A percentile compares a stretch with the other conserved stretches of the same genome.
These are phyloP conservation scores for Metschnikowia orientalis DNA, from an alignment of 805 yeast genomes.

Conservation along the genomic window DNA sequence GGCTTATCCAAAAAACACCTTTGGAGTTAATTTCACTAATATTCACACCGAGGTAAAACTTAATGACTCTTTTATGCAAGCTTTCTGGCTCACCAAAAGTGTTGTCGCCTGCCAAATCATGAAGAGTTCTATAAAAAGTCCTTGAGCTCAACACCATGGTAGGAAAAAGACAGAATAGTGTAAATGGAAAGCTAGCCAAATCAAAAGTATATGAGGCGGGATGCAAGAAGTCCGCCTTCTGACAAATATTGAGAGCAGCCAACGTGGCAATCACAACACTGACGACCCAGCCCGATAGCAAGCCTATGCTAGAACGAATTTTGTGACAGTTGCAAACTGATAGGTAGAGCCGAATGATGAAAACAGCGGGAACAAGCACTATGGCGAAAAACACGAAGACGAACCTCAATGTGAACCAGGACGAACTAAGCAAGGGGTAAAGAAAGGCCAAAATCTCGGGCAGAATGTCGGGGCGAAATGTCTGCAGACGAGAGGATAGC, in stretches of 20 bases:
- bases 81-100: slow-evolving; percentile 17
- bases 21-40: slow-evolving; percentile 15
- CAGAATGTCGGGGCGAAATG: no score
- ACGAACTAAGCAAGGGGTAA: no score
- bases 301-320: slow-evolving; percentile 32
- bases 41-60: slow-evolving; percentile 27
- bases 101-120: slow-evolving; percentile 25
- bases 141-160: slow-evolving; percentile 29
- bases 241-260: slow-evolving; percentile 24
- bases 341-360: slow-evolving; percentile 18
- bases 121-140: slow-evolving; percentile 25
- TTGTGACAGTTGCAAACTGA: slow-evolving; percentile 32
- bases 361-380: no score
- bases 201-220: slow-evolving; percentile 5
- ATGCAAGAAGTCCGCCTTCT: slow-evolving; percentile 21
- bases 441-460: no score
- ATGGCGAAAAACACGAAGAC: no score
- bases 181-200: slow-evolving; percentile 17
- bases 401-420: no score
- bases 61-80: slow-evolving; percentile 25
- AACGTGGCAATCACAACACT: slow-evolving; percentile 23
- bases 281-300: slow-evolving; percentile 34
- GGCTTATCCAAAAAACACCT: slow-evolving; percentile 13
- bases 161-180: slow-evolving; percentile 20
- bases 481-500: no score